Percentiles rank a stretch among this genome's conserved stretches.
Conservation (phyloP, 305 asterid species). For the Fraxinus sp. region DNA sequence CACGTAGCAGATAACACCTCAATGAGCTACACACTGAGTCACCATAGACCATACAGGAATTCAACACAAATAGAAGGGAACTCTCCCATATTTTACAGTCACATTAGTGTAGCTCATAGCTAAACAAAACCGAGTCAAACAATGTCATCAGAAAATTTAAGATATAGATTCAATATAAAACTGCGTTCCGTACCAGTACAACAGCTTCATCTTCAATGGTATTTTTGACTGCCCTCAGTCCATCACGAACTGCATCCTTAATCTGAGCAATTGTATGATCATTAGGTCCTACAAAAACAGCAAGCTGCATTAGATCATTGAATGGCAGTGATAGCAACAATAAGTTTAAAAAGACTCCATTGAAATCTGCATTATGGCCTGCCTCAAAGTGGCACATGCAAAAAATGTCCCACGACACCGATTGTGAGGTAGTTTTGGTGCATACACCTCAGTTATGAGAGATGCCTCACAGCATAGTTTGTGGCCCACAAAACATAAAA, state of each 20-base stretch:
- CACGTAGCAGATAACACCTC: not conserved
- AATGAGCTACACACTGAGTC: not conserved
- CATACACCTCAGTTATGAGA: not conserved
- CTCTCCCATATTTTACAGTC: not conserved
- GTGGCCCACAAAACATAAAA: not conserved
- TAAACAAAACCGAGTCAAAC: not conserved
- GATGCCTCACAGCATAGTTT: not conserved
- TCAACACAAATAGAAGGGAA: not conserved
- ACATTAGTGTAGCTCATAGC: not conserved
- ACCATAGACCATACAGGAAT: not conserved
- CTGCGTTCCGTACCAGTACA: slow-evolving; percentile 59
- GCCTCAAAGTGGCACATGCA: not conserved
- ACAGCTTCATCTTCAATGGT: slow-evolving; percentile 97
- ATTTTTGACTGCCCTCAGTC: slow-evolving; percentile 90
- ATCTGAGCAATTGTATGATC: slow-evolving; percentile 99
- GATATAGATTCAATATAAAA: not conserved
- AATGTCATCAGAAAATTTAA: not conserved
- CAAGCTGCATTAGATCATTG: slow-evolving; percentile 3
- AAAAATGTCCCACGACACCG: not conserved
- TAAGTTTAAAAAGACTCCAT: not conserved
- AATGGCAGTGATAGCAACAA: not conserved
- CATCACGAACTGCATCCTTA: slow-evolving; percentile 99
- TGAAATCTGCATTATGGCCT: not conserved
- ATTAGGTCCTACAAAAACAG: slow-evolving; percentile 70
- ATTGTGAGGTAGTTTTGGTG: not conserved